Evolutionary conservation across 176 grass and related monocot species (phyloP).

Genomic region (Zoysia japonica): DNA sequence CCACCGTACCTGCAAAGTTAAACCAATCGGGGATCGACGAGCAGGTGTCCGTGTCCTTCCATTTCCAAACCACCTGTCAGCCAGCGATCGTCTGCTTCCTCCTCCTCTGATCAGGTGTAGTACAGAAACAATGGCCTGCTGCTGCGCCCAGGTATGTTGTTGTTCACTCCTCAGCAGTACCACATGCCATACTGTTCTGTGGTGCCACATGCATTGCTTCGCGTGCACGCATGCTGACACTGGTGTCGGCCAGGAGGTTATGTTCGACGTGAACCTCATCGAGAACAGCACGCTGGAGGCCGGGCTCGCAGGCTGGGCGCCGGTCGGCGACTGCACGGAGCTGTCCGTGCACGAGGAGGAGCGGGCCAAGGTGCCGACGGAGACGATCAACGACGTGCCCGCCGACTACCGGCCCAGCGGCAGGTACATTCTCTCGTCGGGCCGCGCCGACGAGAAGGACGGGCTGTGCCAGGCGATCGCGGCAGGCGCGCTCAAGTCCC

Average conservation of each 20-base stretch:
- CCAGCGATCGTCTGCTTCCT: background rate
- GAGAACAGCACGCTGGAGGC: constrained; percentile 54
- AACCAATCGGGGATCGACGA: background rate
- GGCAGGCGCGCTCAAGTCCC: constrained; percentile 26
- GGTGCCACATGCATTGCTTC: background rate
- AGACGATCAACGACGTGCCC: constrained; percentile 46
- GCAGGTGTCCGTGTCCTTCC: background rate
- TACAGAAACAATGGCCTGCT: constrained; percentile 21
- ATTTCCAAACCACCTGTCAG: background rate
- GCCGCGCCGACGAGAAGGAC: constrained; percentile 46
- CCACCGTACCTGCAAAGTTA: background rate
- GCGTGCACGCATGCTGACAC: background rate
- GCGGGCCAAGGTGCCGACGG: constrained; percentile 44
- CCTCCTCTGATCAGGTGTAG: background rate
- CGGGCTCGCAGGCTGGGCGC: constrained; percentile 47
- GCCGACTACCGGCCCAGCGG: constrained; percentile 47
- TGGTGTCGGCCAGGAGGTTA: constrained; percentile 5
- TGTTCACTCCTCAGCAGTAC: background rate
- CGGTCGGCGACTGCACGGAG: constrained; percentile 46
- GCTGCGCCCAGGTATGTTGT: constrained; percentile 17
- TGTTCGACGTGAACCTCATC: constrained; percentile 56
- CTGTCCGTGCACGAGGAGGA: constrained; percentile 45
- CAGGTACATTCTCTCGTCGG: constrained; percentile 47
- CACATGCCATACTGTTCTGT: background rate
- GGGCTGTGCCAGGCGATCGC: constrained; percentile 48